A percentile compares a stretch with the other conserved stretches of the same genome.
These are phyloP conservation scores for Phytophthora idaei DNA, from an alignment of 352 stramenopile species.

Conservation along the genomic window DNA sequence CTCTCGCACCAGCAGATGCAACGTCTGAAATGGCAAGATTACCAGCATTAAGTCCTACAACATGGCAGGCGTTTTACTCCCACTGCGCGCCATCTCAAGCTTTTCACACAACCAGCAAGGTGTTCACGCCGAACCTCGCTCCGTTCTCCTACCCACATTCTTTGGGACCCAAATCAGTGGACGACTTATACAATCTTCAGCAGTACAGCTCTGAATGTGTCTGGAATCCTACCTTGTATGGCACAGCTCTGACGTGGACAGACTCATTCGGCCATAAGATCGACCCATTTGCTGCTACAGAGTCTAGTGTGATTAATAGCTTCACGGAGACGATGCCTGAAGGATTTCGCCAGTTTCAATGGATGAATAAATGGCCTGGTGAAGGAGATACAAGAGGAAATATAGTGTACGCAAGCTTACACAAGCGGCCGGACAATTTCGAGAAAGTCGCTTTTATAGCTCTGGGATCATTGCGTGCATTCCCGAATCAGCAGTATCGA, in stretches of 20 bases:
- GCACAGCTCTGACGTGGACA: conserved; percentile 38
- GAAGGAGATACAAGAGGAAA: conserved; percentile 45
- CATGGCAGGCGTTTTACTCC: conserved; percentile 1
- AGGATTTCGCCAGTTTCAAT: conserved; percentile 34
- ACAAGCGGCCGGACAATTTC: conserved; percentile 24
- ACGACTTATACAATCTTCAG: conserved; percentile 13
- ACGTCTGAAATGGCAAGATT: background rate
- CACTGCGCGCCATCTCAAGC: background rate
- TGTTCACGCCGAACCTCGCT: background rate
- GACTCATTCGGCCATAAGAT: conserved; percentile 19
- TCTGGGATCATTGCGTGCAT: conserved; percentile 48
- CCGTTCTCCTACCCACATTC: background rate
- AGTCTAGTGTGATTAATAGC: conserved; percentile 22
- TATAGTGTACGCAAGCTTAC: conserved; percentile 46
- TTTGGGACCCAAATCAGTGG: conserved; percentile 1
- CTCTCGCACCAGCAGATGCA: background rate
- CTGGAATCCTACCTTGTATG: conserved; percentile 40
- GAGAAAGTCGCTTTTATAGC: conserved; percentile 37
- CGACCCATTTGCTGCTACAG: conserved; percentile 49
- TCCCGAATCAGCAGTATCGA: conserved; percentile 53
- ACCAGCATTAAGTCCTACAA: conserved; percentile 1
- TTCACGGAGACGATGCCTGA: conserved; percentile 44
- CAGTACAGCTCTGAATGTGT: conserved; percentile 38
- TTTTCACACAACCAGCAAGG: background rate
- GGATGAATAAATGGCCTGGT: conserved; percentile 51